Conservation (phyloP, 225 moss, liverwort and hornwort genomes). For the Asterella californica region DNA sequence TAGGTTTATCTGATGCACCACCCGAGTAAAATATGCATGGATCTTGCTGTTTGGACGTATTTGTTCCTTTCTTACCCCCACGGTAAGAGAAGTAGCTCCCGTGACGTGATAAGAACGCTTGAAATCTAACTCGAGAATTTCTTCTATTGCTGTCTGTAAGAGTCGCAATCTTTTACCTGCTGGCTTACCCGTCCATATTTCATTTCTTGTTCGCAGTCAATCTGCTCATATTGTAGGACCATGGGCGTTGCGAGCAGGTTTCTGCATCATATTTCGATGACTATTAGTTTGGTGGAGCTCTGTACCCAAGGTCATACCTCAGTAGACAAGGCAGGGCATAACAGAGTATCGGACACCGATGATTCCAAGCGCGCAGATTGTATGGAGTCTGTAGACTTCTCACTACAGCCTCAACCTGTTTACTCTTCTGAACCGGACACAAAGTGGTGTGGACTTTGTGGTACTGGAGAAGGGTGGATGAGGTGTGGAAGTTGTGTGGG, state of each 20-base stretch:
- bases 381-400: background rate
- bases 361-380: background rate
- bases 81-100: background rate
- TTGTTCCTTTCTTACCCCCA: background rate
- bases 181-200: background rate
- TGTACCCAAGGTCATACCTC: background rate
- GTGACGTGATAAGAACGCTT: background rate
- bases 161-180: too few relatives aligned
- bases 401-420: background rate
- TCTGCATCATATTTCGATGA: background rate
- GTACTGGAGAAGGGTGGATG: constrained; percentile 59
- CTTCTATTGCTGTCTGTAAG: background rate
- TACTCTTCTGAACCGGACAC: background rate
- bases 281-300: background rate
- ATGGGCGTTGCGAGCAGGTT: background rate
- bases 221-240: background rate
- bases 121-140: background rate
- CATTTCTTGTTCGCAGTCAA: constrained; percentile 6
- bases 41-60: background rate
- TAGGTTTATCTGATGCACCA: background rate
- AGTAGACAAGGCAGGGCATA: background rate
- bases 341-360: background rate
- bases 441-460: constrained; percentile 73
- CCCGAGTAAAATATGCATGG: background rate
- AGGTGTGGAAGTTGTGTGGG: constrained; percentile 72